phyloP scores from a whole-genome alignment of 768 basidiomycete genomes.

The Collybia sordida region DNA sequence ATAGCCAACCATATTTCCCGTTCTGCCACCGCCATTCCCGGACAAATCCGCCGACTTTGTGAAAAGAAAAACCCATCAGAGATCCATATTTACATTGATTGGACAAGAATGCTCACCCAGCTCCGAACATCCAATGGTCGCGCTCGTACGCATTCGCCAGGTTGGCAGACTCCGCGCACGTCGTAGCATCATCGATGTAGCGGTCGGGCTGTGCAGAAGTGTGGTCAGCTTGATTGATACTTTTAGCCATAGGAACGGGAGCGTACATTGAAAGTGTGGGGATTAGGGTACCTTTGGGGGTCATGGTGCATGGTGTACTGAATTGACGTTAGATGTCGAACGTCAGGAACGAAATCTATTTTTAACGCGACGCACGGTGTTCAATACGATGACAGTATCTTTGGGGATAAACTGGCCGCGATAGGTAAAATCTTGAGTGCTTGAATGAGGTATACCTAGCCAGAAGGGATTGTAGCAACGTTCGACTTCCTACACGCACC shows the following conservation, averaged over 20 bases:
- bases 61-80: background rate
- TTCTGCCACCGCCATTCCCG: constrained; percentile 44
- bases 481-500: constrained; percentile 27
- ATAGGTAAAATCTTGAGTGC: constrained; percentile 39
- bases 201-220: constrained; percentile 36
- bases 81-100: background rate
- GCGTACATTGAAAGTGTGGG: constrained; percentile 30
- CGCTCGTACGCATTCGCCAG: constrained; percentile 39
- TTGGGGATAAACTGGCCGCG: constrained; percentile 39
- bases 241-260: background rate
- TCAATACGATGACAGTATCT: constrained; percentile 35
- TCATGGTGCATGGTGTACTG: constrained; percentile 37
- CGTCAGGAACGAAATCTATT: constrained; percentile 7
- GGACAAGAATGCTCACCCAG: constrained; percentile 29
- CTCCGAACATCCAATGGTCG: constrained; percentile 52
- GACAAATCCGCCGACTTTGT: constrained; percentile 37
- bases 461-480: constrained; percentile 37
- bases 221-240: background rate
- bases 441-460: constrained; percentile 40
- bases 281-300: constrained; percentile 35
- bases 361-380: constrained; percentile 23
- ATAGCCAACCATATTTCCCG: constrained; percentile 45
- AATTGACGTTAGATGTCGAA: constrained; percentile 12
- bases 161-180: constrained; percentile 42
- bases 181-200: constrained; percentile 35